A percentile compares a stretch with the other conserved stretches of the same genome.
These are phyloP conservation scores for Crithidia brevicula DNA, from an alignment of 208 protist species.

Conservation along the genomic window DNA sequence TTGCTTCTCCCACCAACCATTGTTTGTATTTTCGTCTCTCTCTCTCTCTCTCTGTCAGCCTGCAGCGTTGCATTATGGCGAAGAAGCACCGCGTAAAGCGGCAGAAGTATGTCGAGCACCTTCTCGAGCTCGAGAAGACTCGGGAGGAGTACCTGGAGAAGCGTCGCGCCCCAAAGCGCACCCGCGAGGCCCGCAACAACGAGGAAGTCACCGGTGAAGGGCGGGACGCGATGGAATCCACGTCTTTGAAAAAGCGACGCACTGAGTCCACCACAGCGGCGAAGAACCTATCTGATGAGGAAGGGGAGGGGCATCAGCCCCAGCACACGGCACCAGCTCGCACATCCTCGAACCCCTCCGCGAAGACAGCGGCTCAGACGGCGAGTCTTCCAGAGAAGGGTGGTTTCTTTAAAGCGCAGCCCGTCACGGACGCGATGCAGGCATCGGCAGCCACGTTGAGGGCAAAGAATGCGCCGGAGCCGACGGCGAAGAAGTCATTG, in stretches of 20 bases:
- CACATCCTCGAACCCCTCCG: background rate
- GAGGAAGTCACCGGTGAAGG: slow-evolving; percentile 40
- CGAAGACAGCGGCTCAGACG: background rate
- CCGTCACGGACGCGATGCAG: slow-evolving; percentile 24
- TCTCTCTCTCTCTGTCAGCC: background rate
- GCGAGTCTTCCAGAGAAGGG: background rate
- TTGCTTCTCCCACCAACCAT: background rate
- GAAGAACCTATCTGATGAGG: slow-evolving; percentile 6
- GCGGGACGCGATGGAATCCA: slow-evolving; percentile 16
- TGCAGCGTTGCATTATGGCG: slow-evolving; percentile 47
- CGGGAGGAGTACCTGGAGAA: slow-evolving; percentile 79
- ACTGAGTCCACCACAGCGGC: slow-evolving; percentile 20
- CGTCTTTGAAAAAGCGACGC: slow-evolving; percentile 32
- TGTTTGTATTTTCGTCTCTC: background rate
- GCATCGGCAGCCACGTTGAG: background rate
- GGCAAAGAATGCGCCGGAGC: background rate
- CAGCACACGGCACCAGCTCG: background rate
- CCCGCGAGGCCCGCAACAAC: slow-evolving; percentile 50
- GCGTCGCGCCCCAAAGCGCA: slow-evolving; percentile 67
- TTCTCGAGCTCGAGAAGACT: slow-evolving; percentile 71
- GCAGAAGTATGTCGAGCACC: slow-evolving; percentile 81
- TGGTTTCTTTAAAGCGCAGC: slow-evolving; percentile 5
- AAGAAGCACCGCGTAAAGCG: slow-evolving; percentile 92
- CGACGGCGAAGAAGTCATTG: slow-evolving; percentile 22
- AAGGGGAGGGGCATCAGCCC: slow-evolving; percentile 5